phyloP scores from a whole-genome alignment of 2,329 filamentous ascomycete species.

The Rutstroemia sydowiana region DNA sequence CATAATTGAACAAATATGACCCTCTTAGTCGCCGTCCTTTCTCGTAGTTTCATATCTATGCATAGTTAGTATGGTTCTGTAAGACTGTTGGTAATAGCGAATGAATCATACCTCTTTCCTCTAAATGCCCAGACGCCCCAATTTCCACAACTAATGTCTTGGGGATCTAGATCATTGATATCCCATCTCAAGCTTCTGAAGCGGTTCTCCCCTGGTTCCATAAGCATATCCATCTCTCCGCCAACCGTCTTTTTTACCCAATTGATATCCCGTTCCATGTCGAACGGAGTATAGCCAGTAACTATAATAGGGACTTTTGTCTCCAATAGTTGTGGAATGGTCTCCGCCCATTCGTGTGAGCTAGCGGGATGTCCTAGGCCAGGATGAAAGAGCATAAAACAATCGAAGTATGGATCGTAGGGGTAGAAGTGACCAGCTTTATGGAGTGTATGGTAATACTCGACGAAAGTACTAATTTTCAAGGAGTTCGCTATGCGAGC shows the following conservation, averaged over 20 bases:
- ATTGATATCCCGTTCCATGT: conserved; percentile 86
- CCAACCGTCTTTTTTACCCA: conserved; percentile 81
- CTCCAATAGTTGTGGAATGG: conserved; percentile 80
- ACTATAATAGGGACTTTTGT: conserved; percentile 93
- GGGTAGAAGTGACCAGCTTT: conserved; percentile 84
- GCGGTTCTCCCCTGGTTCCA: conserved; percentile 87
- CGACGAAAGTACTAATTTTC: conserved; percentile 96
- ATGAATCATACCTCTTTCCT: conserved; percentile 72
- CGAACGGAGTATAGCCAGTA: conserved; percentile 92
- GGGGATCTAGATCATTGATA: conserved; percentile 87
- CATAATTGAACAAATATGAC: not conserved
- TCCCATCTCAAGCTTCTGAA: conserved; percentile 97
- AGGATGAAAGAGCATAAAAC: conserved; percentile 94
- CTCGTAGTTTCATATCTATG: conserved; percentile 30
- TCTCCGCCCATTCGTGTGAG: conserved; percentile 89
- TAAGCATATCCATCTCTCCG: conserved; percentile 85
- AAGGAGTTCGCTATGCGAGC: conserved; percentile 80
- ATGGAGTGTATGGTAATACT: conserved; percentile 97
- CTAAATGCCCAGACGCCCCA: conserved; percentile 97
- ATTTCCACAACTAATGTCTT: conserved; percentile 91
- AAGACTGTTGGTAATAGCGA: not conserved
- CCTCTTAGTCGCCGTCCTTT: conserved; percentile 20
- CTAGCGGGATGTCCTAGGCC: conserved; percentile 91
- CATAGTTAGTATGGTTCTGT: conserved; percentile 9
- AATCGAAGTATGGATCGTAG: conserved; percentile 97